A percentile compares a stretch with the other conserved stretches of the same genome.
Conservation (phyloP, 2,329 filamentous ascomycete genomes). For the Curvularia hawaiiensis region DNA sequence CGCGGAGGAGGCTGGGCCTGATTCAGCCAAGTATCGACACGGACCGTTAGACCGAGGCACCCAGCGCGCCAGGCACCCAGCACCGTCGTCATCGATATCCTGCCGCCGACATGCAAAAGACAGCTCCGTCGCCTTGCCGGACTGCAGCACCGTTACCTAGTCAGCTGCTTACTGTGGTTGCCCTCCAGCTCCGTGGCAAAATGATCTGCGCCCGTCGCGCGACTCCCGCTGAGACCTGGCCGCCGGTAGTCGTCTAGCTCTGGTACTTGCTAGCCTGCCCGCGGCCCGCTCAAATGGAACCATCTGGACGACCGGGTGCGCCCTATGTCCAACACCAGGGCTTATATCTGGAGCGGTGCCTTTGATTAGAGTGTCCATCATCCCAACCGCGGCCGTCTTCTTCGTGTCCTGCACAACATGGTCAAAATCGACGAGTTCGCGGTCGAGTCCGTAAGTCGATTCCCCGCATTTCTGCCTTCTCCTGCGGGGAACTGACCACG, state of each 20-base stretch:
- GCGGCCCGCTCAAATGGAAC: constrained; percentile 17
- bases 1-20: constrained; percentile 28
- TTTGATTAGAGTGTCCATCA: background rate
- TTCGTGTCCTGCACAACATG: constrained; percentile 49
- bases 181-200: background rate
- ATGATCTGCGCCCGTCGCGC: constrained; percentile 3
- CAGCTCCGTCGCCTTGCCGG: background rate
- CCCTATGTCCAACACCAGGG: constrained; percentile 25
- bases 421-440: constrained; percentile 66
- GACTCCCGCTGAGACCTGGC: constrained; percentile 3
- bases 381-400: background rate
- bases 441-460: constrained; percentile 68
- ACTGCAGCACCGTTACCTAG: background rate
- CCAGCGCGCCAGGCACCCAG: constrained; percentile 7
- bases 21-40: constrained; percentile 21
- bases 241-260: constrained; percentile 5
- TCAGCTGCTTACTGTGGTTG: background rate
- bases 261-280: constrained; percentile 7
- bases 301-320: constrained; percentile 6
- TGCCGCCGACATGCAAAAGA: background rate
- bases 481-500: constrained; percentile 17
- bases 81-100: constrained; percentile 10
- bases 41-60: constrained; percentile 25
- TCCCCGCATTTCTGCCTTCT: constrained; percentile 24
- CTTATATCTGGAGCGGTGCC: background rate